phyloP scores from a whole-genome alignment of 176 grass and related monocot genomes.

The Bonia amplexicaulis region DNA sequence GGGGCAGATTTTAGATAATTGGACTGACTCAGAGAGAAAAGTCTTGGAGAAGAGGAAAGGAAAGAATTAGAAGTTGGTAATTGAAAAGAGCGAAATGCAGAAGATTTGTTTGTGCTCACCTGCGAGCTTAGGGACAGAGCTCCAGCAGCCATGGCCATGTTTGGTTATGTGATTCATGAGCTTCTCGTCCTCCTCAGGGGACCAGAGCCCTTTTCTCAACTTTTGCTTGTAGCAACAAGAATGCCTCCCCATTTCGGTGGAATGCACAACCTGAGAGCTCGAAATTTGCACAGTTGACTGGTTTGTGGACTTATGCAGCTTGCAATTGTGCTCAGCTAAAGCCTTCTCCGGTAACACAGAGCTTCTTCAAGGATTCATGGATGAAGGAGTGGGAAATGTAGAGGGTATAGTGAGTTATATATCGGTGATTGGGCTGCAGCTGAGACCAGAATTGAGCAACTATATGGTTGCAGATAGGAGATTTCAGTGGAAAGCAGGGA shows the following conservation, averaged over 20 bases:
- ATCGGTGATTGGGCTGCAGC: slow-evolving; percentile 22
- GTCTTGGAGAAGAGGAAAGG: not conserved
- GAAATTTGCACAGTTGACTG: slow-evolving; percentile 9
- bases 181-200: slow-evolving; percentile 80
- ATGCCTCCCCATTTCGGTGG: slow-evolving; percentile 61
- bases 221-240: slow-evolving; percentile 83
- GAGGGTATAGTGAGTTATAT: slow-evolving; percentile 35
- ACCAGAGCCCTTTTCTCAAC: slow-evolving; percentile 75
- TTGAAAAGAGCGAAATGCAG: not conserved
- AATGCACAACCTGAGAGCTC: slow-evolving; percentile 35
- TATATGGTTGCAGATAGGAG: slow-evolving; percentile 46
- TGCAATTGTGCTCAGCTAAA: not conserved
- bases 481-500: slow-evolving; percentile 58
- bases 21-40: not conserved
- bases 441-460: slow-evolving; percentile 37
- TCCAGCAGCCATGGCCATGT: slow-evolving; percentile 77
- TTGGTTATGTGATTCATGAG: slow-evolving; percentile 70
- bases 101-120: slow-evolving; percentile 28
- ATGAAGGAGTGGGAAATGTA: slow-evolving; percentile 34
- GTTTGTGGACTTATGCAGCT: not conserved
- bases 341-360: not conserved
- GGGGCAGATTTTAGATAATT: slow-evolving; percentile 5
- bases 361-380: slow-evolving; percentile 36
- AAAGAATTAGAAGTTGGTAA: not conserved
- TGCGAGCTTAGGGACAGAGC: slow-evolving; percentile 68